Conservation (phyloP, 805 yeast genomes). For the Henningerozyma blattae region DNA sequence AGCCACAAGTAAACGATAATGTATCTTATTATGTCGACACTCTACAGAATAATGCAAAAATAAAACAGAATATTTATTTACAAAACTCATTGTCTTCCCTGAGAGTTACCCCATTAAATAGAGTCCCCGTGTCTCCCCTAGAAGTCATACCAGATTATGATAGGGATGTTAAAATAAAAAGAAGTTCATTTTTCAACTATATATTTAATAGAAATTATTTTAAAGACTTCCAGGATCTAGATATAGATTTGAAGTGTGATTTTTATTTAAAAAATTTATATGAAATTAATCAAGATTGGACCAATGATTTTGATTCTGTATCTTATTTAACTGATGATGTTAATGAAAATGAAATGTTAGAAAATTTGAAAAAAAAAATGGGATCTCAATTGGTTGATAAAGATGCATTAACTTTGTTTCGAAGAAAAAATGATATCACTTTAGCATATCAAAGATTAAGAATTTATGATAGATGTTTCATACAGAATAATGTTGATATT, state of each 20-base stretch:
- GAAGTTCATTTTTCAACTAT: neutral
- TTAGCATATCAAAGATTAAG: slow-evolving; percentile 10
- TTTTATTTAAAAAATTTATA: slow-evolving; percentile 11
- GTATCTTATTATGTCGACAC: too few species aligned
- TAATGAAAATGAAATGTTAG: neutral
- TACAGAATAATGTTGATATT: slow-evolving; percentile 1
- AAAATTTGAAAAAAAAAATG: slow-evolving; percentile 1
- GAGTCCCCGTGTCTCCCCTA: slow-evolving; percentile 9
- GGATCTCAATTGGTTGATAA: neutral
- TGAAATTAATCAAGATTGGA: slow-evolving; percentile 9
- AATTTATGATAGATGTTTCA: slow-evolving; percentile 11
- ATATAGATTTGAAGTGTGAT: slow-evolving; percentile 6
- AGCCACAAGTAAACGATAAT: too few species aligned
- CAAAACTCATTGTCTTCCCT: neutral
- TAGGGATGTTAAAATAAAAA: slow-evolving; percentile 1
- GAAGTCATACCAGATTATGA: slow-evolving; percentile 9
- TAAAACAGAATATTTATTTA: neutral
- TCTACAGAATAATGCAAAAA: too few species aligned
- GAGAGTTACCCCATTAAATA: neutral
- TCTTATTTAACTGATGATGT: slow-evolving; percentile 8
- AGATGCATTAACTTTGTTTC: neutral
- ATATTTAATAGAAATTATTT: slow-evolving; percentile 1
- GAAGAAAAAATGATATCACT: slow-evolving; percentile 5
- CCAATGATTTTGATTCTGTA: slow-evolving; percentile 5
- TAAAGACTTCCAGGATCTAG: slow-evolving; percentile 1